A percentile compares a stretch with the other conserved stretches of the same genome.
These are phyloP conservation scores for Nicotiana obtusifolia DNA, from an alignment of 257 asterid genomes.

Conservation along the genomic window DNA sequence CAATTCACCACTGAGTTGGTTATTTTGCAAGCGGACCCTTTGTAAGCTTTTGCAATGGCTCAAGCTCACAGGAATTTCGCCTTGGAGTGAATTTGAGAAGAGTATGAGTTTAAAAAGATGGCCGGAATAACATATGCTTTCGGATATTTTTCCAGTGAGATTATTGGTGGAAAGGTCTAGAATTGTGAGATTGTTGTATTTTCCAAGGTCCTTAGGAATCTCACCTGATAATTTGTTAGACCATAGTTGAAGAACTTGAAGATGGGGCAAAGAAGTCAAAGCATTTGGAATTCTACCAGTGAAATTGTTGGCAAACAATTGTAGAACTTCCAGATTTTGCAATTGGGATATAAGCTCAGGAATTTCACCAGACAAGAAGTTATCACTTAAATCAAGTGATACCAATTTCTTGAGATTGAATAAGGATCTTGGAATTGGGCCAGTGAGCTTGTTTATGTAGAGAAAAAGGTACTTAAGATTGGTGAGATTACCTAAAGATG, in stretches of 20 bases:
- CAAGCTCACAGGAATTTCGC: constrained; percentile 49
- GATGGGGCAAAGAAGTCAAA: constrained; percentile 48
- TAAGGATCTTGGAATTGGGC: constrained; percentile 48
- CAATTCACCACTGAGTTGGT: constrained; percentile 48
- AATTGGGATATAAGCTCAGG: constrained; percentile 35
- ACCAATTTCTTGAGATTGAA: constrained; percentile 42
- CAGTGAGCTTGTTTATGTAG: constrained; percentile 67
- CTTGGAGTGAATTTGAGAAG: constrained; percentile 63
- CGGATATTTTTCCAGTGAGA: constrained; percentile 64
- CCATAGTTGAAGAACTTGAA: constrained; percentile 79
- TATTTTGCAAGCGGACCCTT: constrained; percentile 64
- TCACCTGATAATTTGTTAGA: constrained; percentile 55
- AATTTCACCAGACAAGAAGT: constrained; percentile 59
- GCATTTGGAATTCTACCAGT: constrained; percentile 62
- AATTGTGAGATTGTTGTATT: constrained; percentile 49
- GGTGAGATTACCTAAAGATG: constrained; percentile 66
- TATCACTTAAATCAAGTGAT: constrained; percentile 80
- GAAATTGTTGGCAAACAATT: constrained; percentile 65
- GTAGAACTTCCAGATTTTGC: constrained; percentile 57
- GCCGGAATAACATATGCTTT: constrained; percentile 43
- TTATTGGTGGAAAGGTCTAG: constrained; percentile 77
- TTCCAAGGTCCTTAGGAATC: constrained; percentile 61
- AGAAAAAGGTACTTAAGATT: constrained; percentile 58
- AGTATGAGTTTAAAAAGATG: constrained; percentile 64
- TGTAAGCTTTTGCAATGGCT: constrained; percentile 55